phyloP scores from a whole-genome alignment of 441 rosid species.

The Populus tomentosa region DNA sequence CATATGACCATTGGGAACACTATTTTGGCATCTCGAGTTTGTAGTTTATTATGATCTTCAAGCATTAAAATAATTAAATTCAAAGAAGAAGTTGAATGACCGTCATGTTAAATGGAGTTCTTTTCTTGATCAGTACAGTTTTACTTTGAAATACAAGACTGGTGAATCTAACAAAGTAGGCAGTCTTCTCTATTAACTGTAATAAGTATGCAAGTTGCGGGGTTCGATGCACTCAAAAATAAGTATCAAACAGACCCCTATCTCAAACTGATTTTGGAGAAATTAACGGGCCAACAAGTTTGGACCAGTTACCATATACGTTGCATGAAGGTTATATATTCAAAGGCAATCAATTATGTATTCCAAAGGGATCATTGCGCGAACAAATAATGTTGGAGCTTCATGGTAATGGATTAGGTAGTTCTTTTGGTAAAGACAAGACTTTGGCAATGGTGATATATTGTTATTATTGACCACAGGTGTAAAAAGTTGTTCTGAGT shows the following conservation, averaged over 20 bases:
- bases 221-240: conserved; percentile 9
- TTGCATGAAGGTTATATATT: conserved; percentile 3
- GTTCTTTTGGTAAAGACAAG: conserved; percentile 9
- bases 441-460: conserved; percentile 1
- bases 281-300: not conserved
- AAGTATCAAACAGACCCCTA: not conserved
- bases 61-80: not conserved
- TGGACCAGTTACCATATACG: not conserved
- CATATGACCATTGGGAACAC: not conserved
- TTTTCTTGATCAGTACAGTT: not conserved
- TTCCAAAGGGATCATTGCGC: not conserved
- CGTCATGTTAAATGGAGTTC: not conserved
- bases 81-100: not conserved
- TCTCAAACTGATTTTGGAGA: not conserved
- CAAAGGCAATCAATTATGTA: conserved; percentile 1
- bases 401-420: conserved; percentile 3
- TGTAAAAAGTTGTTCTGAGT: not conserved
- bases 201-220: not conserved
- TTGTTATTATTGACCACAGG: not conserved
- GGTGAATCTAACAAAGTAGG: not conserved
- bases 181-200: not conserved
- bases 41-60: not conserved
- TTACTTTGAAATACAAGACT: not conserved
- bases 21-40: conserved; percentile 1
- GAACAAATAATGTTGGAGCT: not conserved